These are phyloP conservation scores for Oryza glumipatula DNA, from an alignment of 176 grass and related monocot species.

Conservation along the genomic window DNA sequence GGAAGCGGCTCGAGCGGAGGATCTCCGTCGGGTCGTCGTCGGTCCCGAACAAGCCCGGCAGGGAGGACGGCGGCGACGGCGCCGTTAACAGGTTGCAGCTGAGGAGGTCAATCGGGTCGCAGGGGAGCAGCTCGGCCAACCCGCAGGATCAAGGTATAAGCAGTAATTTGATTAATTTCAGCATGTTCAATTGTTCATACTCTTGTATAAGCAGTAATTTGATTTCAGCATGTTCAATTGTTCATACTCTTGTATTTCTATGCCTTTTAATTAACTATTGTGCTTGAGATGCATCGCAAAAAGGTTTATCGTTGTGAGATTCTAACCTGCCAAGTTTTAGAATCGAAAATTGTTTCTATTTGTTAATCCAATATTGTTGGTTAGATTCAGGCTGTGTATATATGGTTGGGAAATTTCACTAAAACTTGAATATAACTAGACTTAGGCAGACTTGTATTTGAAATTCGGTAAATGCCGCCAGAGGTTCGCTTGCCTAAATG, in stretches of 20 bases:
- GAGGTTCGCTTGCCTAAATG: not conserved
- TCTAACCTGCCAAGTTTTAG: not conserved
- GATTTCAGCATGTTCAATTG: not conserved
- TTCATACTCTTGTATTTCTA: not conserved
- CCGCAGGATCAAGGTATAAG: conserved; percentile 48
- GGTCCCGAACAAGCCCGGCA: not conserved
- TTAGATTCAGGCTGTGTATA: not conserved
- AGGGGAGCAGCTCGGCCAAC: conserved; percentile 52
- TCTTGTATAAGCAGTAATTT: not conserved
- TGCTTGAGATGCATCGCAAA: not conserved
- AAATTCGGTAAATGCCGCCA: not conserved
- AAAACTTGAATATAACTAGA: not conserved
- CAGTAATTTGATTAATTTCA: too few species aligned
- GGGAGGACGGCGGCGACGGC: conserved; percentile 14
- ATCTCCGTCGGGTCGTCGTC: conserved; percentile 57
- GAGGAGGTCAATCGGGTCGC: conserved; percentile 46
- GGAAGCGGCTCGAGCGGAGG: conserved; percentile 68
- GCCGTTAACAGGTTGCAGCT: not conserved
- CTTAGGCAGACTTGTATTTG: not conserved
- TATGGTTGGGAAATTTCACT: not conserved
- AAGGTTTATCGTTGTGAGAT: not conserved
- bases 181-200: not conserved
- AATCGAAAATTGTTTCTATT: not conserved
- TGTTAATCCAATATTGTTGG: not conserved
- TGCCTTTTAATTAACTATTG: not conserved